Base-by-base conservation (phyloP, 2,329 filamentous ascomycete species). In the Sporothrix globosa region DNA sequence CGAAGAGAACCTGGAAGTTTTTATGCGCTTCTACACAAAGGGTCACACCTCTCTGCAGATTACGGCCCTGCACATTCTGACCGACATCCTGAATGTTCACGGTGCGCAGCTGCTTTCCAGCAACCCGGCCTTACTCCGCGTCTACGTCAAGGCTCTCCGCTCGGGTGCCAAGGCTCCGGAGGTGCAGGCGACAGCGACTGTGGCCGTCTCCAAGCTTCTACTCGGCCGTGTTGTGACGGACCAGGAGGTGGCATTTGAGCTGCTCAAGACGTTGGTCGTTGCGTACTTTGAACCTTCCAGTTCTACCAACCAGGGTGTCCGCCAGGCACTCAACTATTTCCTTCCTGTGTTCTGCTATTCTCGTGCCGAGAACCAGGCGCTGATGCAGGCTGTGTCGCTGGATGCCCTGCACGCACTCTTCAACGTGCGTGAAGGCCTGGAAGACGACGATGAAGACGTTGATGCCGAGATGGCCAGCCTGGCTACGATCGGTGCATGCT, bases 1-100 rank as follows among this genome's bases (percentile, higher is more conserved):
- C 0, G 91, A 95, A 77, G 93, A 97, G 79, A 98, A 99, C 78
- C 83, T 98, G 73, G 91, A 89, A 0, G 86, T 99, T 3, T 99
- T 99, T 81, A 92, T 97, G 79, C 94, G 97, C 79, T 97, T 97
- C 83, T 97, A 96, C 82, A 91, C 84, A 80, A 97, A 97, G 82
- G 96, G 96, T 1, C 93, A 97, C 77, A 90, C 96, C 11, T 89
- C 91, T 0, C 84, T 99, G 52, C 95, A 98, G 79, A 92, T 95
- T 67, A 97, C 93, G 10, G 92, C 93, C 0, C 82, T 98, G 44
- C 93, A 98, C 74, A 96, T 97, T 73, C 86, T 99, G 44, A 94
- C 93, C 11, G 96, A 99, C 79, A 95, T 98, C 75, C 84, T 98
- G 65, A 93, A 94, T 68, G 92, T 93, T 0, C 93, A 98, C 77